These are phyloP conservation scores for Fonsecaea pugnacius DNA, from an alignment of 2,329 filamentous ascomycete genomes.

Conservation along the genomic window DNA sequence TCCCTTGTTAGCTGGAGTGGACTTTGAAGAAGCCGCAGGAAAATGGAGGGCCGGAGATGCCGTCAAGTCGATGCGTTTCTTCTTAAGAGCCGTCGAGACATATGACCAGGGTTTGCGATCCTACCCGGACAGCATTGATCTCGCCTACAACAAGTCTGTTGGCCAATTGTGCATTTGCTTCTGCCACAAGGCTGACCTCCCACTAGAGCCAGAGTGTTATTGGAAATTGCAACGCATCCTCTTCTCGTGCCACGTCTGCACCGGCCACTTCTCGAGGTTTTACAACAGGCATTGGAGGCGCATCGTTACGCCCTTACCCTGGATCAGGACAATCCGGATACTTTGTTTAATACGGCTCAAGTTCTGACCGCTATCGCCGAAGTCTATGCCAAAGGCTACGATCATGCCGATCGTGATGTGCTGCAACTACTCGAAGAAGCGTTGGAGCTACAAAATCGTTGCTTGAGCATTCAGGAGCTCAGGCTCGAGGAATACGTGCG, in stretches of 20 bases:
- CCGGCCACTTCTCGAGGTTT: constrained; percentile 56
- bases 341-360: constrained; percentile 73
- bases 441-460: constrained; percentile 63
- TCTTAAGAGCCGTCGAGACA: constrained; percentile 66
- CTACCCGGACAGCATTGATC: constrained; percentile 67
- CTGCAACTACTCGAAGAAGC: constrained; percentile 63
- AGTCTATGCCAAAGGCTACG: constrained; percentile 57
- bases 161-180: background rate
- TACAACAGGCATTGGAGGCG: constrained; percentile 65
- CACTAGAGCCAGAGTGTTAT: constrained; percentile 67
- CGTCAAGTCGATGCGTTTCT: constrained; percentile 64
- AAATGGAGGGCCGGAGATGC: constrained; percentile 76
- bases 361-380: constrained; percentile 70
- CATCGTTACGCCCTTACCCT: constrained; percentile 66
- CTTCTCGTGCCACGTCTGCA: constrained; percentile 65
- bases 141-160: constrained; percentile 74
- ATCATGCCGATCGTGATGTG: constrained; percentile 52
- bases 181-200: constrained; percentile 16
- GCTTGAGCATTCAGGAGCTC: constrained; percentile 59
- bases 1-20: constrained; percentile 59
- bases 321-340: constrained; percentile 67
- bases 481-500: constrained; percentile 54
- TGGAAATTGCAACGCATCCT: constrained; percentile 70
- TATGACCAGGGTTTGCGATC: constrained; percentile 67
- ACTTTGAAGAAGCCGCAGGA: constrained; percentile 71